Evolutionary conservation across 768 basidiomycete species (phyloP), one percentile per base, ranked within the genome.

Genomic region (Cubamyces lactineus): DNA sequence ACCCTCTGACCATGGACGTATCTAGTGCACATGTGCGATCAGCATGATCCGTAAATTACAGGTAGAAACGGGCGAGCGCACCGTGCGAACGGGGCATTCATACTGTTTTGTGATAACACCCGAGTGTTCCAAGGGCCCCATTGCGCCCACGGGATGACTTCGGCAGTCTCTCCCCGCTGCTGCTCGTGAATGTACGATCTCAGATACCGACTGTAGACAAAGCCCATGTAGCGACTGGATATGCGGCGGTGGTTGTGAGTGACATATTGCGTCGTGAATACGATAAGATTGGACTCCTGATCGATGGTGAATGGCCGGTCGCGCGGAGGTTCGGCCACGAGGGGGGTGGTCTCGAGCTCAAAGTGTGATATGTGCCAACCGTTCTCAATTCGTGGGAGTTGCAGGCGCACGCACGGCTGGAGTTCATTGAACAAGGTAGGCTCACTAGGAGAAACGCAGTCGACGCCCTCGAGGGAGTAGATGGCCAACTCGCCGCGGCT

Each of bases 401-500:
- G 48, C 19, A 62, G 42, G 28, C 54, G 61, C 40, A 42, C 49
- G 39, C 40, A 50, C 0, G 60, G 45, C 1, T 38, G 19, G 9
- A 53, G 46, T 5, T 53, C 21, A 34, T 8, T 8, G 26, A 57
- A 42, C 15, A 34, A 45, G n/a, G 42, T 17, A 8, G 61, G 45
- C 3, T 16, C 45, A 9, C 34, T 13, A 17, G 43, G 56, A 49
- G 49, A 5, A n/a, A 23, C 24, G 38, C 64, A 62, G 55, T 53
- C 46, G 23, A 53, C 30, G 38, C 42, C 39, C 5, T 53, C 41
- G 1, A 61, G 56, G 13, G 70, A 72, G n/a, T 79, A 78, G 12
- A 82, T 52, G 38, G 77, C 71, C 12, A 86, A 55, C 15, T 78
- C 70, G 53, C 84, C 72, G 2, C 74, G 57, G 6, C 82, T 81